Percentiles rank a stretch among this genome's conserved stretches.
Conservation (phyloP, 345 rosid genomes). For the Garcia nutans region DNA sequence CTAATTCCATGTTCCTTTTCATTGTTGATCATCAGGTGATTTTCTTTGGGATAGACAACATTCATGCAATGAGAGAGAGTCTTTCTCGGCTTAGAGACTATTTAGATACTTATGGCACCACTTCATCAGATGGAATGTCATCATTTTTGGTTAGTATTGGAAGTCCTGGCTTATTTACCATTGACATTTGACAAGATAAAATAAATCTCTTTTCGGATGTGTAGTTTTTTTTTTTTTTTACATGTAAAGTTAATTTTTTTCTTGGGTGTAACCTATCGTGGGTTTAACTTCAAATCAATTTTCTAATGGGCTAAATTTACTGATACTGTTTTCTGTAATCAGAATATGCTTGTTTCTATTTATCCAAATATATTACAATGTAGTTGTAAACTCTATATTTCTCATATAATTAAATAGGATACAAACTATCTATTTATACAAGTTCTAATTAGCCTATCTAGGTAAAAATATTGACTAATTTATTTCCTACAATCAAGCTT, state of each 20-base stretch:
- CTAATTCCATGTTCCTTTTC: conserved; percentile 21
- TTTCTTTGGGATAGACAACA: conserved; percentile 97
- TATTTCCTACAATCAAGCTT: too few relatives aligned
- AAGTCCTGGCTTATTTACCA: background rate
- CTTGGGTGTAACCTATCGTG: background rate
- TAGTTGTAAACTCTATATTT: too few relatives aligned
- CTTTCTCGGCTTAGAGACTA: conserved; percentile 94
- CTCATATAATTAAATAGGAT: too few relatives aligned
- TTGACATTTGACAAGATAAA: background rate
- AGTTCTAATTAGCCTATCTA: too few relatives aligned
- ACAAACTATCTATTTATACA: too few relatives aligned
- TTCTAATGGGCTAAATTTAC: background rate
- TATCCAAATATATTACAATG: background rate
- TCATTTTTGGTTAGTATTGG: conserved; percentile 78
- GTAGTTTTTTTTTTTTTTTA: background rate
- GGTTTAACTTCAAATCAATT: background rate
- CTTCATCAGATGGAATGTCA: conserved; percentile 95
- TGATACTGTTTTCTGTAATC: background rate
- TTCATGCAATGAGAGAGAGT: conserved; percentile 99
- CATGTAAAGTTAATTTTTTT: background rate
- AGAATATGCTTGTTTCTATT: background rate
- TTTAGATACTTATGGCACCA: conserved; percentile 87
- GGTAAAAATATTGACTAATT: too few relatives aligned
- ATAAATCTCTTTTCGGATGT: background rate
- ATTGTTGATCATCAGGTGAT: conserved; percentile 57